These are phyloP conservation scores for Breviolum minutum DNA, from an alignment of 73 alveolate genomes.

Conservation along the genomic window DNA sequence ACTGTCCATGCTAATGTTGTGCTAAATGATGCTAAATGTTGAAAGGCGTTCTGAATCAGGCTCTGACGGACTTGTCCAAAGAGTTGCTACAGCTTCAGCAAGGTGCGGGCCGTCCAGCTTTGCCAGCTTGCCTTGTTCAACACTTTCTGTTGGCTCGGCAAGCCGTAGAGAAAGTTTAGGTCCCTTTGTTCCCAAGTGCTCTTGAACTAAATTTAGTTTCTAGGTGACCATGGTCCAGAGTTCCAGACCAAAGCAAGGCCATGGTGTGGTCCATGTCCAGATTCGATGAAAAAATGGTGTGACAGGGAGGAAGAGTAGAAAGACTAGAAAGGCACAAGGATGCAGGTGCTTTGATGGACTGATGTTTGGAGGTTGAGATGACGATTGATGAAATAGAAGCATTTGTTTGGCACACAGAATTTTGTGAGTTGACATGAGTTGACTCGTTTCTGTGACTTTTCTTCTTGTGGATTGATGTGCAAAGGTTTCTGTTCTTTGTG, in stretches of 20 bases:
- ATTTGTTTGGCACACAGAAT: no score
- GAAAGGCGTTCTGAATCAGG: neutral
- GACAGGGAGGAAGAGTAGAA: neutral
- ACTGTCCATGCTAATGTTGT: no score
- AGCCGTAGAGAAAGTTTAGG: neutral
- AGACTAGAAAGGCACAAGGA: no score
- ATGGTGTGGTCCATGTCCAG: neutral
- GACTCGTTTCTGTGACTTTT: neutral
- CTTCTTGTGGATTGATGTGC: neutral
- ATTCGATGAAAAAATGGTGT: no score
- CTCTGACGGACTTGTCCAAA: slow-evolving; percentile 60
- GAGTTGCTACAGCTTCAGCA: slow-evolving; percentile 92
- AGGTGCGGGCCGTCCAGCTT: neutral
- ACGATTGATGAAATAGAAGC: no score
- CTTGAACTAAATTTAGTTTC: neutral
- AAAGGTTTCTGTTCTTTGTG: neutral
- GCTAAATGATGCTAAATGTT: no score
- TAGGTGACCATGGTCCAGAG: slow-evolving; percentile 28
- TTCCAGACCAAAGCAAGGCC: slow-evolving; percentile 62
- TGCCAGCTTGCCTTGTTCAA: neutral
- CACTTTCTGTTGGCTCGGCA: no score
- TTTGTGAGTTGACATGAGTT: no score
- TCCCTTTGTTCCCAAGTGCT: neutral
- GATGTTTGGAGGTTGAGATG: no score
- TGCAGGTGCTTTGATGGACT: no score